phyloP scores from a whole-genome alignment of 1,284 basidiomycete species.

The Uromyces viciae-fabae region DNA sequence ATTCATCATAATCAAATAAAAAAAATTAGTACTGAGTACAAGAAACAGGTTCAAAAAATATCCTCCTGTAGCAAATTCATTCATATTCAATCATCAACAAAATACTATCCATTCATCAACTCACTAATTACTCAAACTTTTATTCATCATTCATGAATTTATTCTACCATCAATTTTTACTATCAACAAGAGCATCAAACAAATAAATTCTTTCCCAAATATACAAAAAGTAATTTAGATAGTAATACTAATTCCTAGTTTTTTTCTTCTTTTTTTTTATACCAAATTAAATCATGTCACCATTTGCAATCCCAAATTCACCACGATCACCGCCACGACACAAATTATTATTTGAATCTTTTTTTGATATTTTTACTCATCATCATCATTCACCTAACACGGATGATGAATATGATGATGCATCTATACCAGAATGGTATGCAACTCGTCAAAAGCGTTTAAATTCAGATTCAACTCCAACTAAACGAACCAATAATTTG shows the following conservation, averaged over 20 bases:
- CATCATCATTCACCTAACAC: background rate
- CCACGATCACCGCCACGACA: background rate
- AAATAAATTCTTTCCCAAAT: background rate
- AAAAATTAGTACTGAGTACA: no score
- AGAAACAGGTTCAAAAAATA: no score
- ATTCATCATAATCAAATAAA: no score
- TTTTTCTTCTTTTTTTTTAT: background rate
- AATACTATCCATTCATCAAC: background rate
- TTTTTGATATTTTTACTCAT: constrained; percentile 12
- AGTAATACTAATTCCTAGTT: background rate
- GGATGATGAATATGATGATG: background rate
- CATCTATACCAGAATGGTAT: constrained; percentile 18
- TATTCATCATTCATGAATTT: no score
- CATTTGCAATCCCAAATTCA: background rate
- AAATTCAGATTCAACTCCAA: constrained; percentile 28
- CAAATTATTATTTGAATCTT: background rate
- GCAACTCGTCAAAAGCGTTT: constrained; percentile 22
- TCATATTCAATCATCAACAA: background rate
- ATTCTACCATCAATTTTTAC: no score
- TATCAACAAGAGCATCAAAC: background rate
- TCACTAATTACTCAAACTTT: background rate
- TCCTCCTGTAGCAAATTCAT: no score
- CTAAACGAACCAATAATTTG: constrained; percentile 18
- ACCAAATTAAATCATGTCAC: background rate
- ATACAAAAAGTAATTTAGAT: background rate